phyloP scores from a whole-genome alignment of 2,329 filamentous ascomycete species.

The Diaporthe ampelina region DNA sequence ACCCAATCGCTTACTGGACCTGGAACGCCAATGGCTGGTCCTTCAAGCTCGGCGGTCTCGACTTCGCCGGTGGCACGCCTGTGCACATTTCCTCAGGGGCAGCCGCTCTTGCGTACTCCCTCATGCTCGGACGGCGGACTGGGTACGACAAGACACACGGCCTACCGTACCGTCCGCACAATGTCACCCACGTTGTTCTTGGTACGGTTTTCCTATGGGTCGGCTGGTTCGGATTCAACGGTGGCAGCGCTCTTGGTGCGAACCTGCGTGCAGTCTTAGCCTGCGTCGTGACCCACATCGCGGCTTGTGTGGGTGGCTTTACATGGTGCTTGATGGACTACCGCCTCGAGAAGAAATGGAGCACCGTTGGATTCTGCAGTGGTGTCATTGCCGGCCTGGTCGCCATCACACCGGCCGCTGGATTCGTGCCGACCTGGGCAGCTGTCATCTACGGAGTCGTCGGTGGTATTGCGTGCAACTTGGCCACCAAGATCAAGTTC shows the following conservation, averaged over 20 bases:
- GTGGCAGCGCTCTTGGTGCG: constrained; percentile 83
- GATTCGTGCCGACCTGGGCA: constrained; percentile 79
- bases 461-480: constrained; percentile 81
- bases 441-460: constrained; percentile 71
- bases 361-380: constrained; percentile 92
- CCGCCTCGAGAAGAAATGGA: constrained; percentile 93
- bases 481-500: constrained; percentile 87
- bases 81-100: constrained; percentile 82
- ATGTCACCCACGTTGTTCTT: constrained; percentile 80
- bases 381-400: constrained; percentile 90
- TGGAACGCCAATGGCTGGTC: constrained; percentile 84
- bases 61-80: constrained; percentile 82
- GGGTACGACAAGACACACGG: constrained; percentile 73
- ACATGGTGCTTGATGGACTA: constrained; percentile 91
- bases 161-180: constrained; percentile 78
- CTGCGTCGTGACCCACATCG: constrained; percentile 87
- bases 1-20: constrained; percentile 82
- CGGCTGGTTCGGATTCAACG: constrained; percentile 97
- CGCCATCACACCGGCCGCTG: constrained; percentile 86
- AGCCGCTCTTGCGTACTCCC: constrained; percentile 78
- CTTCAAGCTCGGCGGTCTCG: constrained; percentile 76
- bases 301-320: constrained; percentile 84
- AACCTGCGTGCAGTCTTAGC: constrained; percentile 93
- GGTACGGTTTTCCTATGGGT: constrained; percentile 88
- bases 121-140: constrained; percentile 79